A percentile compares a stretch with the other conserved stretches of the same genome.
Evolutionary conservation across 164 flowering plant genomes (phyloP).

Genomic region (Piper longum): DNA sequence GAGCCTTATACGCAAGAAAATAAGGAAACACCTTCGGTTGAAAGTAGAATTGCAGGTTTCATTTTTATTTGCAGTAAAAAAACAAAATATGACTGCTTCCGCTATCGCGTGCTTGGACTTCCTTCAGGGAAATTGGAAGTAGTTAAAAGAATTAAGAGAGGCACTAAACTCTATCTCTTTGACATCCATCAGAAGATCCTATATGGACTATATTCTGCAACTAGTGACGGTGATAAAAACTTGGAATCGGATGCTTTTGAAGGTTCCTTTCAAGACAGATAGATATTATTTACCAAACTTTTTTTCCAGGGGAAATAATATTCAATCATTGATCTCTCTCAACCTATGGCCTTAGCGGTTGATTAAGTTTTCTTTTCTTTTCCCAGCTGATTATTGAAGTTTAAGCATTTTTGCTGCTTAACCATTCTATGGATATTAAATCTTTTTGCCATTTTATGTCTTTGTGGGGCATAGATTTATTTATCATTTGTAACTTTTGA

Average conservation of each 20-base stretch:
- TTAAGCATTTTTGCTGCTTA: no score
- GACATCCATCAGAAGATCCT: slow-evolving; percentile 10
- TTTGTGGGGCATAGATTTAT: no score
- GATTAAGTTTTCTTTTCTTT: no score
- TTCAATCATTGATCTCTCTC: no score
- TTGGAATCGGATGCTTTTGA: slow-evolving; percentile 11
- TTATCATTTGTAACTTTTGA: no score
- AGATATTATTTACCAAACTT: neutral
- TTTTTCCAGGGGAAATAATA: neutral
- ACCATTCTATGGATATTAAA: no score
- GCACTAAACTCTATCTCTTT: slow-evolving; percentile 8
- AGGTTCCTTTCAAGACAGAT: slow-evolving; percentile 11
- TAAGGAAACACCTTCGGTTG: neutral
- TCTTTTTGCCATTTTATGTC: no score
- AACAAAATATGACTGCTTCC: slow-evolving; percentile 10
- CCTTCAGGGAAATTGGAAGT: slow-evolving; percentile 4
- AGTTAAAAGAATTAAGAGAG: slow-evolving; percentile 7
- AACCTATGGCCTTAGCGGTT: no score
- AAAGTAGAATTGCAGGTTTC: slow-evolving; percentile 5
- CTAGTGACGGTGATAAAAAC: slow-evolving; percentile 1
- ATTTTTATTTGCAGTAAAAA: slow-evolving; percentile 11
- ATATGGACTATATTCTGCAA: slow-evolving; percentile 11
- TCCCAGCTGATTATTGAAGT: no score
- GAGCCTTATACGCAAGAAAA: neutral
- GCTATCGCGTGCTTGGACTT: slow-evolving; percentile 10